Conservation (phyloP, 352 stramenopile genomes). For the Stramenopiles sp. region DNA sequence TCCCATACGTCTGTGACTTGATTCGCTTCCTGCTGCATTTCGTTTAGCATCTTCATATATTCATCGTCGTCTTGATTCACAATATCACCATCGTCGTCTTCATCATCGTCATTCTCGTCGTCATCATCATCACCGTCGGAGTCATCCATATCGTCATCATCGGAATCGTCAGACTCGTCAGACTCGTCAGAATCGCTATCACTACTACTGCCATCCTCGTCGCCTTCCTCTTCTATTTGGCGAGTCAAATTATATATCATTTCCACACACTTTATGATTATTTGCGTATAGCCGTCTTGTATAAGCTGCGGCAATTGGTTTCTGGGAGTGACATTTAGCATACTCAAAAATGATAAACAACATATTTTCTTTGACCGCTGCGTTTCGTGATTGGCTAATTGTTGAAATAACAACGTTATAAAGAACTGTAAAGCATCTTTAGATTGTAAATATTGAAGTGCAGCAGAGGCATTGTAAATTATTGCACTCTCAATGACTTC, state of each 20-base stretch:
- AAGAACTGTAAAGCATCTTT: constrained; percentile 60
- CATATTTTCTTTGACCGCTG: constrained; percentile 72
- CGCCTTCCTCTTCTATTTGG: constrained; percentile 39
- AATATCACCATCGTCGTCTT: constrained; percentile 70
- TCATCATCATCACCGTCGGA: constrained; percentile 72
- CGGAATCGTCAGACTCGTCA: constrained; percentile 20
- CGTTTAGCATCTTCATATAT: constrained; percentile 61
- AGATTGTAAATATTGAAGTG: constrained; percentile 58
- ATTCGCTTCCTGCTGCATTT: too few species aligned
- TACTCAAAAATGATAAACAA: constrained; percentile 64
- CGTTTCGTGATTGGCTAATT: constrained; percentile 51
- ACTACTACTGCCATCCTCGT: constrained; percentile 33
- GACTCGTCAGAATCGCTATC: constrained; percentile 19
- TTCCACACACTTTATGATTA: constrained; percentile 56
- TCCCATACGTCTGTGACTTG: too few species aligned
- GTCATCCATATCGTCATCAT: constrained; percentile 45
- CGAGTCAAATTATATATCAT: constrained; percentile 37
- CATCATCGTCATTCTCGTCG: constrained; percentile 34
- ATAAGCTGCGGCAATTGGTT: constrained; percentile 58
- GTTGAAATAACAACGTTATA: constrained; percentile 67
- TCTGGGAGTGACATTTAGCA: constrained; percentile 65
- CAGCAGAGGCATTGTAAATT: constrained; percentile 76
- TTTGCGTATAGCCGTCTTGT: constrained; percentile 53
- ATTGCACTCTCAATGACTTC: constrained; percentile 67
- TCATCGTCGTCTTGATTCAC: constrained; percentile 75